phyloP scores from a whole-genome alignment of 495 filamentous ascomycete genomes.

The Penicillium daleae region DNA sequence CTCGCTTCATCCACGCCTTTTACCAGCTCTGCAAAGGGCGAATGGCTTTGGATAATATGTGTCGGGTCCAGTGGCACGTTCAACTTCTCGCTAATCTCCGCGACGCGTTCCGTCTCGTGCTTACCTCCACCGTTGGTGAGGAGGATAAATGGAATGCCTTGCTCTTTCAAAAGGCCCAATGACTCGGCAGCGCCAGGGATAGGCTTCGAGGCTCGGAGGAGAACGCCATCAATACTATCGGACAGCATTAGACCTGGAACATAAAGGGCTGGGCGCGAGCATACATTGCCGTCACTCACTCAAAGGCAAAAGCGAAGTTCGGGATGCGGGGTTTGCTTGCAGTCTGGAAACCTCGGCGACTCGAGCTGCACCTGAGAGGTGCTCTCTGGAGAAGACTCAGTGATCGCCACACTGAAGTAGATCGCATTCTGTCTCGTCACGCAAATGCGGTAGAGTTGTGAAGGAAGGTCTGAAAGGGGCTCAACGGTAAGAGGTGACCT shows the following conservation, averaged over 20 bases:
- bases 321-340: constrained; percentile 45
- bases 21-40: constrained; percentile 68
- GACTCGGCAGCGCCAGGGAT: constrained; percentile 80
- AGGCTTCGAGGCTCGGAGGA: constrained; percentile 79
- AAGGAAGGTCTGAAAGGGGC: constrained; percentile 9
- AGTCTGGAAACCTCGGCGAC: constrained; percentile 38
- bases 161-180: constrained; percentile 68
- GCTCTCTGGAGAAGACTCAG: constrained; percentile 36
- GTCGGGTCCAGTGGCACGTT: constrained; percentile 60
- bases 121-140: constrained; percentile 90
- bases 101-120: constrained; percentile 70
- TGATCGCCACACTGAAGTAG: constrained; percentile 33
- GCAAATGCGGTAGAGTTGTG: constrained; percentile 3
- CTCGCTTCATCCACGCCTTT: constrained; percentile 40
- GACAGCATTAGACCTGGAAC: constrained; percentile 6
- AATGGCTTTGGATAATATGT: constrained; percentile 84
- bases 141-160: constrained; percentile 79
- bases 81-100: constrained; percentile 67
- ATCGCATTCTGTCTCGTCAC: constrained; percentile 29
- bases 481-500: constrained; percentile 22
- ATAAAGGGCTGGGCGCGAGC: constrained; percentile 10
- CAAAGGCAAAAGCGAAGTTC: constrained; percentile 82
- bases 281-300: constrained; percentile 57
- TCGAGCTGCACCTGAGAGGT: constrained; percentile 17
- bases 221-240: constrained; percentile 88